Evolutionary conservation across 23 red algal genomes (phyloP), one percentile per base, ranked within the genome.

Genomic region (Gracilariopsis chorda): DNA sequence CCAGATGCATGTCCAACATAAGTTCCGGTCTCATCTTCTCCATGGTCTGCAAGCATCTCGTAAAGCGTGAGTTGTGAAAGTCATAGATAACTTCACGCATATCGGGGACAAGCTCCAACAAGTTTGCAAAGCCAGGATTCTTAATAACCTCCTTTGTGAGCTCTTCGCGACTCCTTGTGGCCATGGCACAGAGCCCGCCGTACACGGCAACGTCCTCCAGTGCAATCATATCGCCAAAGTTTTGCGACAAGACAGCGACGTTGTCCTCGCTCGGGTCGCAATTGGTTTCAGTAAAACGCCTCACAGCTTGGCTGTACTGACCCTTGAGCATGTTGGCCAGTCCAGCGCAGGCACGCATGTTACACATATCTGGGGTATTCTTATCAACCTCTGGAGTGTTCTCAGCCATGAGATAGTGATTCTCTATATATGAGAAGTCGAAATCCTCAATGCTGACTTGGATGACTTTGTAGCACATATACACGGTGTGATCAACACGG

Each of bases 191-290:
- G 16, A 98, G 84, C 7, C 79, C 95, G 2, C 90, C 95, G 42
- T 94, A 98, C 7, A 86, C 63, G 12, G 87, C 92, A 47, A 98
- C 86, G 36, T 98, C 95, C 40, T 98, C 95, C n/a, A 94, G 56
- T 13, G 83, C 83, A 9, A 96, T 52, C 29, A 87, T 63, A 69
- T 96, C 80, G 10, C 83, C 80, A 72, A 90, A 96, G 33, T 78
- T 82, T 21, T 84, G 49, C 47, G 56, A 58, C 41, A 94, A 34
- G 19, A 21, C 78, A 17, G 46, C 78, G 20, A 84, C 53, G 35
- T 48, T 68, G 8, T 91, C 93, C 59, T 95, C 87, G 20, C 51
- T 87, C 2, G 86, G 41, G n/a, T 76, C 77, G 25, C 52, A 73
- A 23, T 88, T 77, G 48, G 62, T 71, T 51, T 57, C 57, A 48